Evolutionary conservation across 2,329 filamentous ascomycete genomes (phyloP).

Genomic region (Drechslera avenae): DNA sequence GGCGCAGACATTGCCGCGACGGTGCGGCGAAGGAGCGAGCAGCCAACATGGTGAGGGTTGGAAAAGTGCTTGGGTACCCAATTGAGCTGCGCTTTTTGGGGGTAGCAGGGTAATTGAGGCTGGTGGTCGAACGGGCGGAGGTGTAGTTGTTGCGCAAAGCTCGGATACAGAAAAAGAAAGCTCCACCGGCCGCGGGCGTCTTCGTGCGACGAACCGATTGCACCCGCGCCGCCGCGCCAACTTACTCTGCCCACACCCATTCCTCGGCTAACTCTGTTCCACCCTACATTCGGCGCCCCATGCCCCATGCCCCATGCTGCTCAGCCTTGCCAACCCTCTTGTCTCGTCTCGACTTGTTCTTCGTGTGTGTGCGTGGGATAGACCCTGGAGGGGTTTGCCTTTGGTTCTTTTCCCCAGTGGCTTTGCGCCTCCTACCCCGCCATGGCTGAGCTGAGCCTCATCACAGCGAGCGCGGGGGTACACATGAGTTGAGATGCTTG

Average conservation of each 20-base stretch:
- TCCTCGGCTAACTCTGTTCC: background rate
- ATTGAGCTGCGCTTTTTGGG: conserved; percentile 41
- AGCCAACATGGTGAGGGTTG: conserved; percentile 73
- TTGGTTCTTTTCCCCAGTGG: too few species aligned
- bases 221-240: conserved; percentile 5
- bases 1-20: conserved; percentile 78
- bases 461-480: too few species aligned
- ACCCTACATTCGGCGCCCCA: too few species aligned
- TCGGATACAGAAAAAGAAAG: conserved; percentile 38
- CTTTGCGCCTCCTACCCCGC: too few species aligned
- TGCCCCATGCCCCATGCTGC: too few species aligned
- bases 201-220: conserved; percentile 11
- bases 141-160: conserved; percentile 35
- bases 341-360: background rate
- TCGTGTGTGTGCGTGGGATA: too few species aligned
- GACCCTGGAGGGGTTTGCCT: background rate
- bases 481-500: too few species aligned
- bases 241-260: background rate
- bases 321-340: too few species aligned
- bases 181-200: conserved; percentile 28
- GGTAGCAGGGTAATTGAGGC: conserved; percentile 34
- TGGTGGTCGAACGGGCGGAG: conserved; percentile 21
- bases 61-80: conserved; percentile 28
- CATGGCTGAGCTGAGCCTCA: too few species aligned
- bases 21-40: conserved; percentile 77